Evolutionary conservation across 1,284 basidiomycete species (phyloP).

Genomic region (Porodaedalea pini): DNA sequence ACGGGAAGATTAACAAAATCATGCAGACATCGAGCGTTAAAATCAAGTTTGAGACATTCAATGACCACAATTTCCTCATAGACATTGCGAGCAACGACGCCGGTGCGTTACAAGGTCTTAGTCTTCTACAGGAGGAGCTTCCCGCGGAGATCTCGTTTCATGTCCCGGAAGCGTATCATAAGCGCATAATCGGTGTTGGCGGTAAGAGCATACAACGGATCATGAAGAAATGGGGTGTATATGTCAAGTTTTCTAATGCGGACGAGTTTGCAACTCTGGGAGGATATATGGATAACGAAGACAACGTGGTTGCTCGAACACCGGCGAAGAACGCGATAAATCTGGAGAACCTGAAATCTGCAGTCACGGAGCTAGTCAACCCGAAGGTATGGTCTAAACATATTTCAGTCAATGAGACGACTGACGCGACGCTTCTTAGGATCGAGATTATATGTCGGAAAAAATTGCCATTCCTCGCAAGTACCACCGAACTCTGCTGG

Average conservation of each 20-base stretch:
- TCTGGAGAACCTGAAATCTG: conserved; percentile 91
- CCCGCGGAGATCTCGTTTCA: conserved; percentile 99
- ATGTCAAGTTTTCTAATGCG: conserved; percentile 99
- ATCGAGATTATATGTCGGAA: conserved; percentile 95
- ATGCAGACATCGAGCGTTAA: conserved; percentile 96
- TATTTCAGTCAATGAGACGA: neutral
- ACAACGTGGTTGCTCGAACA: conserved; percentile 96
- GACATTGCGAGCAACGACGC: conserved; percentile 83
- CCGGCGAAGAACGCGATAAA: conserved; percentile 97
- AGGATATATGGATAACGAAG: conserved; percentile 96
- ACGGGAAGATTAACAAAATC: conserved; percentile 98
- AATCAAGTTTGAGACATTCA: conserved; percentile 99
- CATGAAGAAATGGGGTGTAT: conserved; percentile 99
- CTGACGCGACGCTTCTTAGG: conserved; percentile 43
- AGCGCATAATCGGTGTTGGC: conserved; percentile 98
- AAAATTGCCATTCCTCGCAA: conserved; percentile 89
- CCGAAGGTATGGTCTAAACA: conserved; percentile 64
- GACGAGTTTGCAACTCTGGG: conserved; percentile 95
- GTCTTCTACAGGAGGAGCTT: conserved; percentile 91
- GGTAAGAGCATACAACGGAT: conserved; percentile 98
- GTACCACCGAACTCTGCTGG: conserved; percentile 92
- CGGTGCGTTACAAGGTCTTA: conserved; percentile 84
- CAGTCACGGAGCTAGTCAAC: conserved; percentile 96
- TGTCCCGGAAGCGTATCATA: conserved; percentile 97
- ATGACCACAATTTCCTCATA: conserved; percentile 98